Conservation (phyloP, 345 rosid genomes). For the Pugionium cornutum region DNA sequence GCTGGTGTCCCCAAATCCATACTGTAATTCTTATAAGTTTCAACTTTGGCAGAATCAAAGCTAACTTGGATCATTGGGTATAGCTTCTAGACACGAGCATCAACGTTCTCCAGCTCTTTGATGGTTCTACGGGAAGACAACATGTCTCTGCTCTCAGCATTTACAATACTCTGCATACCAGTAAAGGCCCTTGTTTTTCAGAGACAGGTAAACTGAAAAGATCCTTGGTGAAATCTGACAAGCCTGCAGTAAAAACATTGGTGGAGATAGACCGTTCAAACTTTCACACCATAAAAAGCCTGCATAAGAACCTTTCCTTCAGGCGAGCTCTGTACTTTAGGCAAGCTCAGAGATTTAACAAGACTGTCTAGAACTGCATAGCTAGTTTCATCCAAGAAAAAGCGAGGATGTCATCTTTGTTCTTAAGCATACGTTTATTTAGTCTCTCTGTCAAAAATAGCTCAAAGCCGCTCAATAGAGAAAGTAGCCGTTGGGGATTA, state of each 20-base stretch:
- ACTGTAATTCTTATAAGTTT: constrained; percentile 40
- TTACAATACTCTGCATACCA: constrained; percentile 53
- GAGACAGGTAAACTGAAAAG: constrained; percentile 56
- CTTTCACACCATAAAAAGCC: constrained; percentile 87
- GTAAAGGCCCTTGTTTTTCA: constrained; percentile 49
- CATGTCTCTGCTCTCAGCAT: constrained; percentile 51
- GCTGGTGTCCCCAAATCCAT: constrained; percentile 45
- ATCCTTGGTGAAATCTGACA: constrained; percentile 63
- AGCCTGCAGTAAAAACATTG: constrained; percentile 66
- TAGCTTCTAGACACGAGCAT: constrained; percentile 56
- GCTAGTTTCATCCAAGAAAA: constrained; percentile 85
- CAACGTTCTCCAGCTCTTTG: constrained; percentile 70
- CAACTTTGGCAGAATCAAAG: constrained; percentile 41
- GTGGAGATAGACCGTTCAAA: constrained; percentile 68
- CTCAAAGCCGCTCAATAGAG: constrained; percentile 64
- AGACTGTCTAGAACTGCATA: constrained; percentile 60
- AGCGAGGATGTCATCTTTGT: constrained; percentile 61
- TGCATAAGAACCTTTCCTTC: constrained; percentile 90
- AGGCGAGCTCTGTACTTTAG: constrained; percentile 82
- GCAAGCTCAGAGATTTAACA: constrained; percentile 56
- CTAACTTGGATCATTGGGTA: constrained; percentile 66
- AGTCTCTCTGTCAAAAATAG: constrained; percentile 58
- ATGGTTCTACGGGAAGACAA: constrained; percentile 46
- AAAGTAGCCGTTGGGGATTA: constrained; percentile 56
- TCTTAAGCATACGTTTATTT: constrained; percentile 60